Evolutionary conservation across 1,139 yeast species (phyloP), one percentile per base, ranked within the genome.

Genomic region (Geotrichum histeridarum): DNA sequence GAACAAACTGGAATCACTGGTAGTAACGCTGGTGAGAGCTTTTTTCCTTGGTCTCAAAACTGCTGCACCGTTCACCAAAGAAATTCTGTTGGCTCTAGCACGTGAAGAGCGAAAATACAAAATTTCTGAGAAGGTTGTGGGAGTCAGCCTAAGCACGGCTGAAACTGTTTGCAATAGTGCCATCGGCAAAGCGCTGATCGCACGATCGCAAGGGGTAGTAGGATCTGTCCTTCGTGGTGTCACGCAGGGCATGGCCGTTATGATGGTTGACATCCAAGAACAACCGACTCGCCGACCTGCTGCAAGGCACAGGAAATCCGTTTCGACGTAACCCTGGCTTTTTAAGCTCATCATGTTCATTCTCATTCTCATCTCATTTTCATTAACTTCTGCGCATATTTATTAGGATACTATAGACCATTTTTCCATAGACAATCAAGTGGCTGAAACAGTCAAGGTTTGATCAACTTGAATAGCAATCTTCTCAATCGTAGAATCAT

Each of bases 21-120:
- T 52, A n/a, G 52, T 52, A 3, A 32, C 55, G 1, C 7, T 48
- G 4, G 52, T 52, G 18, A 41, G 55, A 38, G 55, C 52, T 7
- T 52, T 52, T 37, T 52, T 52, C 27, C 31, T 52, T 18, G 55
- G 55, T 15, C 39, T 52, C 35, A 48, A 52, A 33, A 52, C 55
- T 4, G 55, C 55, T 15, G 55, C 55, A n/a, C 55, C 55, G 11
- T 52, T 35, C 18, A 43, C 49, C 12, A 52, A 52, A 27, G 48
- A 52, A 43, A 31, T 42, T 8, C 27, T 52, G 4, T n/a, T 48
- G 5, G 41, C 36, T 5, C 27, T 52, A 36, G 49, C 49, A 9
- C 48, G 52, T 2, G 55, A 52, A 33, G 55, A 52, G 31, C 46
- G 55, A 36, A 52, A 52, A 14, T 52, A 48, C 39, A 48, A 43